phyloP scores from a whole-genome alignment of 805 yeast genomes.

The Suhomyces canberraensis region DNA sequence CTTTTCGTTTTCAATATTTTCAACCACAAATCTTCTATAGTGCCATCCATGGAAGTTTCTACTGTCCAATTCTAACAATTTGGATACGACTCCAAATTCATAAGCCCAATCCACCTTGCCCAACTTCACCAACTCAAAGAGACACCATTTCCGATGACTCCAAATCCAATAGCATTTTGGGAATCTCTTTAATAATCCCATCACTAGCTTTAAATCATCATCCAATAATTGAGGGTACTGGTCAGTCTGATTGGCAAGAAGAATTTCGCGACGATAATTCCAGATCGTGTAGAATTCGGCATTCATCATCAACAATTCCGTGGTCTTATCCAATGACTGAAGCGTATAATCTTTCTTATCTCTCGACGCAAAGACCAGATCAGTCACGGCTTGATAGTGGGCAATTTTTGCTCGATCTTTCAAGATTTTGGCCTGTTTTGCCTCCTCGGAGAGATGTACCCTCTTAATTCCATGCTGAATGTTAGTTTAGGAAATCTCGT shows the following conservation, averaged over 20 bases:
- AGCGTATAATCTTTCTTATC: conserved; percentile 13
- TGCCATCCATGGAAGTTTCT: conserved; percentile 97
- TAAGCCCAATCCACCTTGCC: conserved; percentile 58
- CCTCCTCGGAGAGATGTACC: conserved; percentile 53
- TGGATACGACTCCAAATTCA: conserved; percentile 69
- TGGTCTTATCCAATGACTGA: conserved; percentile 50
- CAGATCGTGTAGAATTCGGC: conserved; percentile 89
- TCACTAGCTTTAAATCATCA: conserved; percentile 60
- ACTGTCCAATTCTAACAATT: conserved; percentile 66
- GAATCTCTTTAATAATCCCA: conserved; percentile 53
- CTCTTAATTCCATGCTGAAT: conserved; percentile 74
- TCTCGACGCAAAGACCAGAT: conserved; percentile 36
- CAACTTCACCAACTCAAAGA: conserved; percentile 43
- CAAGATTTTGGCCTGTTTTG: conserved; percentile 46
- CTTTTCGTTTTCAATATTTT: conserved; percentile 27
- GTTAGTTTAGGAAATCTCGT: background rate
- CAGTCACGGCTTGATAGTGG: conserved; percentile 48
- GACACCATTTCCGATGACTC: conserved; percentile 87
- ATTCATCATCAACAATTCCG: conserved; percentile 57
- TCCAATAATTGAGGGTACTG: conserved; percentile 34
- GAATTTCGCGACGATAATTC: conserved; percentile 82
- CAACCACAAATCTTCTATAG: conserved; percentile 73
- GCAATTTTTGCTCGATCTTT: conserved; percentile 62
- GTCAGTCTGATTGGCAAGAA: conserved; percentile 21
- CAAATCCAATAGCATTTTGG: conserved; percentile 98